phyloP scores from a whole-genome alignment of 352 stramenopile genomes.

The Globisporangium sylvaticum region DNA sequence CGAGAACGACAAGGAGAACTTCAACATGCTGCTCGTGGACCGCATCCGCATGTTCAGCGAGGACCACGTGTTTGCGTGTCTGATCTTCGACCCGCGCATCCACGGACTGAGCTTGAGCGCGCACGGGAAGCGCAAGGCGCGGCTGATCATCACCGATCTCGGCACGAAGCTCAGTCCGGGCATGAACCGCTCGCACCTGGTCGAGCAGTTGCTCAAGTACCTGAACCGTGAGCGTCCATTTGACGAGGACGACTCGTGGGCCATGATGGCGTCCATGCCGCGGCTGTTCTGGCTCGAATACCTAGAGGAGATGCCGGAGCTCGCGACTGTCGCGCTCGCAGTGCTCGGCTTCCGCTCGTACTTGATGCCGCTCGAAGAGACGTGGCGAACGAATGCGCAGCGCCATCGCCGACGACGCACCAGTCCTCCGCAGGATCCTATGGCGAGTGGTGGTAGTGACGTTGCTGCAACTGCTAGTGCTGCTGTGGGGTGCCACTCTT shows the following conservation, averaged over 20 bases:
- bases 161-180: constrained; percentile 12
- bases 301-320: constrained; percentile 23
- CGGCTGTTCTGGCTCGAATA: constrained; percentile 49
- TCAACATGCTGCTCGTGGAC: constrained; percentile 18
- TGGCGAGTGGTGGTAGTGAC: neutral
- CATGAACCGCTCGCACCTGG: constrained; percentile 18
- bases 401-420: neutral
- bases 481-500: neutral
- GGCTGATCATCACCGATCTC: constrained; percentile 20
- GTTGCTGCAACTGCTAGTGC: neutral
- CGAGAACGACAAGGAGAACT: constrained; percentile 19
- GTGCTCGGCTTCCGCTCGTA: constrained; percentile 28
- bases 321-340: constrained; percentile 31
- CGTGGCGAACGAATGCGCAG: constrained; percentile 18
- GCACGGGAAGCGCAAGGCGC: constrained; percentile 27
- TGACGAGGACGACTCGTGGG: constrained; percentile 37
- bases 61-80: constrained; percentile 24
- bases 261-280: constrained; percentile 34
- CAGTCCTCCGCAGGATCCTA: neutral
- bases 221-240: constrained; percentile 33
- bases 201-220: constrained; percentile 38
- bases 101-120: constrained; percentile 31
- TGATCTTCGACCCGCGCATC: constrained; percentile 34
- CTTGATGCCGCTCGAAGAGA: constrained; percentile 26
- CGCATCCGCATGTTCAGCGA: constrained; percentile 21